These are phyloP conservation scores for Aspergillus sp. DNA, from an alignment of 2,329 filamentous ascomycete species.

Conservation along the genomic window DNA sequence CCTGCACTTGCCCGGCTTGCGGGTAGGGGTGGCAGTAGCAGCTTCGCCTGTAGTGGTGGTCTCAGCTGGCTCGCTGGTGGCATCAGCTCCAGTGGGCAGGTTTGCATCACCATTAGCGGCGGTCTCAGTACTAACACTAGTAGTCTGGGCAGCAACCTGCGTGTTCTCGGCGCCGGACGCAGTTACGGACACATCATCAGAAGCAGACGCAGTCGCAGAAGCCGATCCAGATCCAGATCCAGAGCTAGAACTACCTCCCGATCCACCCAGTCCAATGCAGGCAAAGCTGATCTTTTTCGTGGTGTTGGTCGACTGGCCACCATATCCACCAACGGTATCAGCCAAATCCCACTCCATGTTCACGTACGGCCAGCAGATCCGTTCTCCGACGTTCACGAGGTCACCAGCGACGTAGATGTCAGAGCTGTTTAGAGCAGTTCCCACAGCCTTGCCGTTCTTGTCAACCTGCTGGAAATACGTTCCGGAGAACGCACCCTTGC, in stretches of 20 bases:
- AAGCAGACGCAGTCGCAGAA: background rate
- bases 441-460: constrained; percentile 53
- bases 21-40: background rate
- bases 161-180: background rate
- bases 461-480: constrained; percentile 61
- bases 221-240: background rate
- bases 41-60: background rate
- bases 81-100: background rate
- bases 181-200: background rate
- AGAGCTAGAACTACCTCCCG: background rate
- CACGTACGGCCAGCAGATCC: constrained; percentile 55
- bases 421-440: constrained; percentile 49
- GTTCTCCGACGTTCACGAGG: constrained; percentile 58
- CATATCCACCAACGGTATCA: constrained; percentile 23
- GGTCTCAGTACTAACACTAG: background rate
- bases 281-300: constrained; percentile 27
- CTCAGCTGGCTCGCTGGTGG: background rate
- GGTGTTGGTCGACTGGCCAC: constrained; percentile 15
- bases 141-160: background rate
- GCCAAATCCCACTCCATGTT: constrained; percentile 44
- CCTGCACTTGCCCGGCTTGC: background rate
- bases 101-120: background rate
- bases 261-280: constrained; percentile 10
- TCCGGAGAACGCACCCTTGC: constrained; percentile 58
- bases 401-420: constrained; percentile 63